A percentile compares a stretch with the other conserved stretches of the same genome.
Evolutionary conservation across 352 stramenopile species (phyloP).

Genomic region (Phytophthora melonis): DNA sequence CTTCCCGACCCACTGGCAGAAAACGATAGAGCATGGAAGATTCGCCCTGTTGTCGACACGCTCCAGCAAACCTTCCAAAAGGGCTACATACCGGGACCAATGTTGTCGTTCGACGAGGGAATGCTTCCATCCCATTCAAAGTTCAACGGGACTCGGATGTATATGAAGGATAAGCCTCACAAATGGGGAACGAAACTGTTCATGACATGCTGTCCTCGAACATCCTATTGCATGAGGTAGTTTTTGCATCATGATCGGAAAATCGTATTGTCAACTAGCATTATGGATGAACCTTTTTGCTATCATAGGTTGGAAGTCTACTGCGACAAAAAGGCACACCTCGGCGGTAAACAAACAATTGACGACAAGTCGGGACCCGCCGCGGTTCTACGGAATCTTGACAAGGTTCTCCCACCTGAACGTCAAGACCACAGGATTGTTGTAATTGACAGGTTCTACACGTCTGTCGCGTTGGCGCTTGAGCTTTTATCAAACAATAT

Average conservation of each 20-base stretch:
- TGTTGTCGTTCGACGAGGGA: not conserved
- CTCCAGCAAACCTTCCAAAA: not conserved
- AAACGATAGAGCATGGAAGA: not conserved
- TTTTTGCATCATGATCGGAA: no score
- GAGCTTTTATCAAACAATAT: conserved; percentile 4
- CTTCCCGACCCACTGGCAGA: not conserved
- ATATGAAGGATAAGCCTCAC: no score
- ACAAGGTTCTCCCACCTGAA: not conserved
- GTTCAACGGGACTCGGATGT: not conserved
- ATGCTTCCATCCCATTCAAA: not conserved
- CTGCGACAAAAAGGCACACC: conserved; percentile 3
- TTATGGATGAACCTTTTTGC: no score
- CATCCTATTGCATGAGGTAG: not conserved
- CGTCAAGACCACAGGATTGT: conserved; percentile 1
- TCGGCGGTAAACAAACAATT: not conserved
- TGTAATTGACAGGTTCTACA: not conserved
- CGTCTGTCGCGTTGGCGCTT: not conserved
- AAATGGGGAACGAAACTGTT: not conserved
- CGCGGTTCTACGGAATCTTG: not conserved
- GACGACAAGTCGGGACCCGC: conserved; percentile 8
- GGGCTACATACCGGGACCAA: not conserved
- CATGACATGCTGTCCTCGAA: not conserved
- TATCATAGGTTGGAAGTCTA: conserved; percentile 13
- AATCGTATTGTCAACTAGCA: no score
- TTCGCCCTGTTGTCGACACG: not conserved